phyloP scores from a whole-genome alignment of 257 asterid species.

The Orobanche coerulescens region DNA sequence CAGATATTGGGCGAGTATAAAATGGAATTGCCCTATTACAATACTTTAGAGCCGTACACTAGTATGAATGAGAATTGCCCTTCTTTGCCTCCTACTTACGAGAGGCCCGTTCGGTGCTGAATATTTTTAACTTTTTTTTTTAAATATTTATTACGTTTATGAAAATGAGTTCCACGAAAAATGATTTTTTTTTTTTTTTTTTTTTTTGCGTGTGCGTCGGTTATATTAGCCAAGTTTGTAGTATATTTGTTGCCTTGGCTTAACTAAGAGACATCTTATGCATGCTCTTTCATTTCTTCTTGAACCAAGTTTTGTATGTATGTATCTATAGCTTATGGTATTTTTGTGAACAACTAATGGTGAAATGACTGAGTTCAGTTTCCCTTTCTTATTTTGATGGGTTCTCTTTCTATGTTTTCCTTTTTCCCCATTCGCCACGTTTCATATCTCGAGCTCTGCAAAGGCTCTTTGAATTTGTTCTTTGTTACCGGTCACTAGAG shows the following conservation, averaged over 20 bases:
- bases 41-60: conserved; percentile 73
- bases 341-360: too few relatives aligned
- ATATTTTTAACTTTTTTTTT: neutral
- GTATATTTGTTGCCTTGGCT: conserved; percentile 16
- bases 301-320: conserved; percentile 5
- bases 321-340: conserved; percentile 2
- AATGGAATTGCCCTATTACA: conserved; percentile 85
- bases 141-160: neutral
- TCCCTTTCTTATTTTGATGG: too few relatives aligned
- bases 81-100: conserved; percentile 77
- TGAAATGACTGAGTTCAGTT: too few relatives aligned
- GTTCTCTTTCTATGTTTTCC: too few relatives aligned
- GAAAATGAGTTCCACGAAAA: neutral
- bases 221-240: conserved; percentile 26
- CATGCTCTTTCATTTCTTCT: neutral
- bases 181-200: neutral
- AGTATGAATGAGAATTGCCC: conserved; percentile 95
- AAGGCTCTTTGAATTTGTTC: too few relatives aligned
- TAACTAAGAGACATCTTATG: conserved; percentile 2
- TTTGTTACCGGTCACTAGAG: too few relatives aligned
- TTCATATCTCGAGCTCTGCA: too few relatives aligned
- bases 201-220: too few relatives aligned
- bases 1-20: conserved; percentile 83
- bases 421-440: too few relatives aligned
- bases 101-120: conserved; percentile 70